phyloP scores from a whole-genome alignment of 495 filamentous ascomycete genomes.

The Amorphotheca resinae region DNA sequence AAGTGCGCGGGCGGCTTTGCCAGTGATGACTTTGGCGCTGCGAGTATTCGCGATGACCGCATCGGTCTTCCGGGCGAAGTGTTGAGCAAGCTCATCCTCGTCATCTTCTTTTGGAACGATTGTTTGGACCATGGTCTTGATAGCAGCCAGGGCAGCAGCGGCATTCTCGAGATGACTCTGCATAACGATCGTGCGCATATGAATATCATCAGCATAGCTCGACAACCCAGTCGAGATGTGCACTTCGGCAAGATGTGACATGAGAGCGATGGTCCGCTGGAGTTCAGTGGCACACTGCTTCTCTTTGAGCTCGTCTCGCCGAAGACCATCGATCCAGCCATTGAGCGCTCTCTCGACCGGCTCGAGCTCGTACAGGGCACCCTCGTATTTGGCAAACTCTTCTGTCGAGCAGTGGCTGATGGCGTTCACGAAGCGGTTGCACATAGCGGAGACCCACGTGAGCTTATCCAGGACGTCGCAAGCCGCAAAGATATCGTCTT shows the following conservation, averaged over 20 bases:
- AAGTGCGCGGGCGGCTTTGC: conserved; percentile 64
- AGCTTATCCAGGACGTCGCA: conserved; percentile 77
- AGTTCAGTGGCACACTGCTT: conserved; percentile 68
- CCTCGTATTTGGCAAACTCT: conserved; percentile 62
- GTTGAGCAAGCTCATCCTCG: conserved; percentile 50
- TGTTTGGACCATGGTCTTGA: conserved; percentile 51
- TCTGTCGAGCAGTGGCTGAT: conserved; percentile 65
- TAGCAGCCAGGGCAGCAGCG: conserved; percentile 50
- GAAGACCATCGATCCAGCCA: conserved; percentile 72
- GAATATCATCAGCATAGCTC: conserved; percentile 66
- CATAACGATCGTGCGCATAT: conserved; percentile 58
- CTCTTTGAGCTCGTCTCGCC: conserved; percentile 78
- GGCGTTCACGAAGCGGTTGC: conserved; percentile 67
- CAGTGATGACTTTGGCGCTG: conserved; percentile 70
- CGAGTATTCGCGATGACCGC: conserved; percentile 60
- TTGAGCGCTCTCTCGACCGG: conserved; percentile 86
- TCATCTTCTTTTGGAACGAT: conserved; percentile 39
- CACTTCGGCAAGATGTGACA: conserved; percentile 72
- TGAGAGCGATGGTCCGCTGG: conserved; percentile 69
- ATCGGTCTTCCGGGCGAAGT: conserved; percentile 61
- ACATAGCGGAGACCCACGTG: conserved; percentile 69
- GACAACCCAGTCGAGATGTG: conserved; percentile 61
- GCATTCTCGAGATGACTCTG: conserved; percentile 74
- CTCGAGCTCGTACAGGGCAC: conserved; percentile 76
- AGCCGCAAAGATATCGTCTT: conserved; percentile 64